A percentile compares a stretch with the other conserved stretches of the same genome.
phyloP scores from a whole-genome alignment of 768 basidiomycete species.

The Pleurotus salmoneostramineus region DNA sequence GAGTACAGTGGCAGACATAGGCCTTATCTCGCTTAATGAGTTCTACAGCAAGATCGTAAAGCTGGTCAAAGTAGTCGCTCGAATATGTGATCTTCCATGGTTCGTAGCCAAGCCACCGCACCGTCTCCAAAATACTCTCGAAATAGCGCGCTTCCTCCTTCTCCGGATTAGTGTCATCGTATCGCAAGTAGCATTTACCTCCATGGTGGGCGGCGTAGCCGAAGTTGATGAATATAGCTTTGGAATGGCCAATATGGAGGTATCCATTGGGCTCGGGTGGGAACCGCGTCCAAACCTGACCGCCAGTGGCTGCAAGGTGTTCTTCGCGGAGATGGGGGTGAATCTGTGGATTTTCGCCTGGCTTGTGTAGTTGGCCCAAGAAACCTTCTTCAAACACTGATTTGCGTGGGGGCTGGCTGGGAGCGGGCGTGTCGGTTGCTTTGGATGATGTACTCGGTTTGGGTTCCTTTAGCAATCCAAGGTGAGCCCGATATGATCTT shows the following conservation, averaged over 20 bases:
- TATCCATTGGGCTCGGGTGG: constrained; percentile 98
- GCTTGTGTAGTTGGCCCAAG: constrained; percentile 86
- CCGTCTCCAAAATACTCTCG: constrained; percentile 91
- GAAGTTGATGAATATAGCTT: constrained; percentile 97
- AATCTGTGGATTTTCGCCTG: constrained; percentile 90
- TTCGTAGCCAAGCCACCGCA: constrained; percentile 96
- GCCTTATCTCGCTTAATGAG: constrained; percentile 88
- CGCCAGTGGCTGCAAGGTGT: constrained; percentile 77
- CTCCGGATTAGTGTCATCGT: constrained; percentile 98
- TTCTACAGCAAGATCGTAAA: constrained; percentile 85
- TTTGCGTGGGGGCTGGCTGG: constrained; percentile 38
- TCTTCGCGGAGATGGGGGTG: constrained; percentile 71
- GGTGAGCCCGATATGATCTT: neutral
- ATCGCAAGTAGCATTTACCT: constrained; percentile 92
- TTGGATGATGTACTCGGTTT: constrained; percentile 42
- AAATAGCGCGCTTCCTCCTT: constrained; percentile 96
- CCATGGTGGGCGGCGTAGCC: constrained; percentile 94
- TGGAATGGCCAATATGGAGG: constrained; percentile 94
- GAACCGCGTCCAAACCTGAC: constrained; percentile 91
- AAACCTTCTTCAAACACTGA: constrained; percentile 94
- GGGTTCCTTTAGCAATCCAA: constrained; percentile 33
- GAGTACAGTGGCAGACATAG: constrained; percentile 94
- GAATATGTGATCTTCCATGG: constrained; percentile 99
- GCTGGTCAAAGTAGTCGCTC: constrained; percentile 89
- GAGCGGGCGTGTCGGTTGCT: constrained; percentile 24